A percentile compares a stretch with the other conserved stretches of the same genome.
Conservation (phyloP, 106 monocot species). For the Platanthera zijinensis region DNA sequence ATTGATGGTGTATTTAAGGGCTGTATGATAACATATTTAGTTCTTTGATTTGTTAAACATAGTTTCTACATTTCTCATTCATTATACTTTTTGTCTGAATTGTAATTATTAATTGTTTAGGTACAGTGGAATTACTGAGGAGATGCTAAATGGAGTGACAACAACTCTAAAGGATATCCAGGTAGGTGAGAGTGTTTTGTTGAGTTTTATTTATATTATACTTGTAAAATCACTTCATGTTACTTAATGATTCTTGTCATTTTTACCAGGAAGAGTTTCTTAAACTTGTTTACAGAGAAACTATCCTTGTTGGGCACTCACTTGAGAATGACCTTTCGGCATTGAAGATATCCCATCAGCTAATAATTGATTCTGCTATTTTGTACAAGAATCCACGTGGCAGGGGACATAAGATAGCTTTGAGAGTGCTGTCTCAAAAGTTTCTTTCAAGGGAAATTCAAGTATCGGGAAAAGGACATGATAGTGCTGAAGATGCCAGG, state of each 20-base stretch:
- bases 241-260: not conserved
- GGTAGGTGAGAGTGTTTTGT: constrained; percentile 19
- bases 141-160: constrained; percentile 84
- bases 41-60: no score
- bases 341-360: constrained; percentile 71
- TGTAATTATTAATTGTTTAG: constrained; percentile 27
- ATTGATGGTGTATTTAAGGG: no score
- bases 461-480: constrained; percentile 66
- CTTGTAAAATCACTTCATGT: not conserved
- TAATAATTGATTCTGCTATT: constrained; percentile 90
- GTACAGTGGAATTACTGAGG: constrained; percentile 92
- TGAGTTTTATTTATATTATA: not conserved
- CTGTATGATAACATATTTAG: no score
- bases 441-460: constrained; percentile 78
- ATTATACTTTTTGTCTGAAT: not conserved
- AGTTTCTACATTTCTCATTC: no score
- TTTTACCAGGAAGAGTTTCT: constrained; percentile 70
- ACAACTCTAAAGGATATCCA: constrained; percentile 91
- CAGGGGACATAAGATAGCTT: constrained; percentile 42
- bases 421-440: constrained; percentile 59
- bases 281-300: constrained; percentile 71
- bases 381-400: constrained; percentile 55
- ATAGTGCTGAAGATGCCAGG: constrained; percentile 94
- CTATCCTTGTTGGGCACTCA: constrained; percentile 93
- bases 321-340: constrained; percentile 97